Conservation (phyloP, 805 yeast genomes). For the Wickerhamiella siamensis region DNA sequence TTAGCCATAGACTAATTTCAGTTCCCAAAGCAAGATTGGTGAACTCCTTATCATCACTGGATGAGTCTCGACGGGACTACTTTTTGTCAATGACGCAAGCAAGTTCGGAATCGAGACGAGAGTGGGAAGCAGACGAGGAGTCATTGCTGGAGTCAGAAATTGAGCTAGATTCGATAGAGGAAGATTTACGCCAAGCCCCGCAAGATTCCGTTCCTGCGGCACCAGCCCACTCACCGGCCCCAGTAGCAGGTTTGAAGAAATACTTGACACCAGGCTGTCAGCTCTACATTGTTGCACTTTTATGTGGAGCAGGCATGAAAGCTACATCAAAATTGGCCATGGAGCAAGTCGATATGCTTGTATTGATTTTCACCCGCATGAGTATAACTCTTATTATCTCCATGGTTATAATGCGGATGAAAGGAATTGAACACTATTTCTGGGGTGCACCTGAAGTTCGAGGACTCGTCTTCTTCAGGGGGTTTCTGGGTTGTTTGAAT, state of each 20-base stretch:
- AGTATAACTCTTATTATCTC: conserved; percentile 50
- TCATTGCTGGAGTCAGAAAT: not conserved
- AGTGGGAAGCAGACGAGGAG: not conserved
- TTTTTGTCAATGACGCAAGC: too few species aligned
- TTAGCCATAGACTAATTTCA: too few species aligned
- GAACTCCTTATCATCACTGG: too few species aligned
- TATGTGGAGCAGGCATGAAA: conserved; percentile 15
- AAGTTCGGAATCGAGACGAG: too few species aligned
- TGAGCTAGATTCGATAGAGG: not conserved
- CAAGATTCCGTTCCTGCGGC: not conserved
- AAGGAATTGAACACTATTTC: conserved; percentile 45
- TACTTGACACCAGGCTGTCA: conserved; percentile 4
- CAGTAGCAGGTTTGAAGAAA: not conserved
- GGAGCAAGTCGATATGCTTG: conserved; percentile 7
- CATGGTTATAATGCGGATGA: conserved; percentile 37
- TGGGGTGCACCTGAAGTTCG: conserved; percentile 55
- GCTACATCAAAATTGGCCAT: conserved; percentile 15
- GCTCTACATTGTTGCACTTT: conserved; percentile 12
- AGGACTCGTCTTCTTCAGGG: conserved; percentile 42
- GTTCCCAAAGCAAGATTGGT: too few species aligned
- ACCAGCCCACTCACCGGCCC: not conserved
- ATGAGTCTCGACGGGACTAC: too few species aligned
- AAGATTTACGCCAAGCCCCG: too few species aligned
- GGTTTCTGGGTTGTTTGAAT: conserved; percentile 62
- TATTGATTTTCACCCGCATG: conserved; percentile 64